Evolutionary conservation across 306 rosid species (phyloP), one percentile per base, ranked within the genome.

Genomic region (Phaseolus lunatus): DNA sequence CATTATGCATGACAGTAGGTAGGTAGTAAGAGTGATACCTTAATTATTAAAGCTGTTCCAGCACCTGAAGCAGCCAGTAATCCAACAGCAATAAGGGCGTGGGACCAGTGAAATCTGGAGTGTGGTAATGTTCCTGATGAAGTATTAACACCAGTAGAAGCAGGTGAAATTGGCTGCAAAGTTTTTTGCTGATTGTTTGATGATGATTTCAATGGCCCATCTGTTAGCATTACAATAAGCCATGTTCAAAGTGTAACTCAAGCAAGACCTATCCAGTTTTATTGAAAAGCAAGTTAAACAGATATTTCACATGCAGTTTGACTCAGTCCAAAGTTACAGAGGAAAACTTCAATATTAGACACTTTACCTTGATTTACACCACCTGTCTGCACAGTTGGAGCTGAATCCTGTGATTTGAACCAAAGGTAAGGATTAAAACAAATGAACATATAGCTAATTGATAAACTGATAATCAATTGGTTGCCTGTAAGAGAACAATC

Each of bases 71-170:
- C 85, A n/a, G 95, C 86, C 85, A 94, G 72, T 19, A 94, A 5
- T 66, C 98, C 98, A 77, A 90, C 77, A 50, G 90, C 92, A 78
- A 87, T 18, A 84, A 90, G 63, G 57, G 93, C 93, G 76, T 95
- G 93, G 62, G 88, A 89, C 99, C 99, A 92, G 84, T 85, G 99
- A 78, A 90, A 95, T 81, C 83, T 86, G 59, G 78, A 76, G 70
- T 81, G 89, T 19, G 83, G 43, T 43, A 84, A 49, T 67, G 85
- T 65, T 85, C 84, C 88, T 44, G 81, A 72, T 3, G 84, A 71
- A 77, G 90, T 58, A 77, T 67, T 73, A 57, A 83, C 78, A 67
- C 82, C 84, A 16, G 74, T 9, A 52, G 92, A 80, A 73, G 85
- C 88, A 68, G 86, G 67, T 22, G 88, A 80, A 78, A 65, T 84